A percentile compares a stretch with the other conserved stretches of the same genome.
These are phyloP conservation scores for Erysiphe pulchra DNA, from an alignment of 2,329 filamentous ascomycete species.

Conservation along the genomic window DNA sequence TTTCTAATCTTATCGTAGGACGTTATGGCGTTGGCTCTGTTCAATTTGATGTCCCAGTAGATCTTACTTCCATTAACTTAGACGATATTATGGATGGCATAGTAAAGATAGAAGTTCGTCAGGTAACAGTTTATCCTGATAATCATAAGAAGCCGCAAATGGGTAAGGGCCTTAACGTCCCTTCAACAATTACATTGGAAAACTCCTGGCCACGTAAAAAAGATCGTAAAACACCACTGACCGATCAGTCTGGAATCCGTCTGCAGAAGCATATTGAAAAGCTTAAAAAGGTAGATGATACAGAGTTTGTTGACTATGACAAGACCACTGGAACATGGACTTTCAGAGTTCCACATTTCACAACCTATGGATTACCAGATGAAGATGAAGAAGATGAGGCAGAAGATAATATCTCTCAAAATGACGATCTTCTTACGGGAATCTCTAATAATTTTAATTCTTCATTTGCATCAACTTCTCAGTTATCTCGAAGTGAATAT, in stretches of 20 bases:
- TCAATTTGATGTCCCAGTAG: constrained; percentile 56
- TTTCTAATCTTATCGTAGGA: constrained; percentile 56
- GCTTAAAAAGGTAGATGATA: constrained; percentile 54
- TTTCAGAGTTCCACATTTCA: constrained; percentile 90
- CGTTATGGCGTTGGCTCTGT: constrained; percentile 61
- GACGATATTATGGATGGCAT: constrained; percentile 58
- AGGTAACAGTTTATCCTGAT: constrained; percentile 64
- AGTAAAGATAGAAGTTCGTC: constrained; percentile 50
- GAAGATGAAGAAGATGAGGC: constrained; percentile 40
- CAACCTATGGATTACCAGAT: constrained; percentile 73
- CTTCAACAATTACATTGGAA: constrained; percentile 63
- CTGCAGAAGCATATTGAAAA: constrained; percentile 64
- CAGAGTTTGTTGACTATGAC: constrained; percentile 61
- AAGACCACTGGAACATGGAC: constrained; percentile 61
- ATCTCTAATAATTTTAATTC: constrained; percentile 8
- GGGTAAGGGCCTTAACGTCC: constrained; percentile 79
- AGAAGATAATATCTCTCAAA: constrained; percentile 20
- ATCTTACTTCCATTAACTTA: constrained; percentile 53
- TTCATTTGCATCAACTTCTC: constrained; percentile 15
- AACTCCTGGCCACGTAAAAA: constrained; percentile 72
- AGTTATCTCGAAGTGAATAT: constrained; percentile 13
- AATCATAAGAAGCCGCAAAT: constrained; percentile 53
- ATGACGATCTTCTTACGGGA: constrained; percentile 19
- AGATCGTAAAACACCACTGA: constrained; percentile 27
- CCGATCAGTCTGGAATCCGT: constrained; percentile 34